These are phyloP conservation scores for Exophiala calicioides DNA, from an alignment of 2,329 filamentous ascomycete species.

Conservation along the genomic window DNA sequence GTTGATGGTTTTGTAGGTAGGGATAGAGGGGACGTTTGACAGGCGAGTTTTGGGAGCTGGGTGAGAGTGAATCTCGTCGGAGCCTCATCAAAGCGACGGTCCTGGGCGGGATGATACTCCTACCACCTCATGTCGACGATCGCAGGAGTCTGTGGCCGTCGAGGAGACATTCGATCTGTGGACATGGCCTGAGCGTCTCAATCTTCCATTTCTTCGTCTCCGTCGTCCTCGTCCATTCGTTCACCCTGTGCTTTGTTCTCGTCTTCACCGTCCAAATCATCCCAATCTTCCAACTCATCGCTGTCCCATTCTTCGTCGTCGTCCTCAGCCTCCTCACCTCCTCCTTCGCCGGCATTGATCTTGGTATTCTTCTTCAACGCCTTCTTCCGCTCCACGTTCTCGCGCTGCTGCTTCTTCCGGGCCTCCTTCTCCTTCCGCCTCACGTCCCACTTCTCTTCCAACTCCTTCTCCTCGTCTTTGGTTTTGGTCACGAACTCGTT, in stretches of 20 bases:
- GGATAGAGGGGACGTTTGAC: too few species aligned
- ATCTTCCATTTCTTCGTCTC: slow-evolving; percentile 46
- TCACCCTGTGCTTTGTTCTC: too few species aligned
- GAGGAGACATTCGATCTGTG: neutral
- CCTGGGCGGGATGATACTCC: too few species aligned
- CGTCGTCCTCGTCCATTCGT: too few species aligned
- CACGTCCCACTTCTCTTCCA: slow-evolving; percentile 82
- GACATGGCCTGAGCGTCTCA: slow-evolving; percentile 29
- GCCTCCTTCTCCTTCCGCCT: slow-evolving; percentile 77
- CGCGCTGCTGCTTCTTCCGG: slow-evolving; percentile 77
- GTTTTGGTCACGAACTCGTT: slow-evolving; percentile 91
- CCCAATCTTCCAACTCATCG: slow-evolving; percentile 45
- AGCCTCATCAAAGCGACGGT: too few species aligned
- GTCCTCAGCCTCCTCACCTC: slow-evolving; percentile 54
- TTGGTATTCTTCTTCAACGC: slow-evolving; percentile 58
- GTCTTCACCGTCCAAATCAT: slow-evolving; percentile 35
- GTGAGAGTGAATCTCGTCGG: too few species aligned
- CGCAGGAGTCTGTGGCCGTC: too few species aligned
- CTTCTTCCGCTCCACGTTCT: slow-evolving; percentile 86
- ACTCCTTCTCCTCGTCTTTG: slow-evolving; percentile 70
- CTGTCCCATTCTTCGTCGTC: slow-evolving; percentile 54
- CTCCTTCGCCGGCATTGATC: slow-evolving; percentile 45
- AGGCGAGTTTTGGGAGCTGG: too few species aligned
- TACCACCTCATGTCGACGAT: too few species aligned
- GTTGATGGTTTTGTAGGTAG: too few species aligned